Evolutionary conservation across 768 basidiomycete genomes (phyloP).

Genomic region (Butyriboletus loyo): DNA sequence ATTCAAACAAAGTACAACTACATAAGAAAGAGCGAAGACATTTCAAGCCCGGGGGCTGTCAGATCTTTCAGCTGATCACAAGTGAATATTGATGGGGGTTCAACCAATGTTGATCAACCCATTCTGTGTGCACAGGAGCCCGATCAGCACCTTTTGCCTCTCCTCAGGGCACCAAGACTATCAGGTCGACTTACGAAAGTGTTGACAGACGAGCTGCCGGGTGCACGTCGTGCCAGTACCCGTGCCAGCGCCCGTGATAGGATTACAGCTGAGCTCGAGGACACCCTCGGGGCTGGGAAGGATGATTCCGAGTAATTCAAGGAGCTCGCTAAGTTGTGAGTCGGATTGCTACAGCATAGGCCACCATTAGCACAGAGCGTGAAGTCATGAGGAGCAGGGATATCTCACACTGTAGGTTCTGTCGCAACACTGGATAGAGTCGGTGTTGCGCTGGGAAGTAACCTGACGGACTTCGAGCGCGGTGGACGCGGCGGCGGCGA

Average conservation of each 20-base stretch:
- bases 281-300: not conserved
- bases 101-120: conserved; percentile 16
- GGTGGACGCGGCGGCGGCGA: conserved; percentile 5
- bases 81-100: conserved; percentile 4
- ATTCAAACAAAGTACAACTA: too few species aligned
- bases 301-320: not conserved
- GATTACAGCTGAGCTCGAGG: conserved; percentile 1
- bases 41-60: too few species aligned
- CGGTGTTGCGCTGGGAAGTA: conserved; percentile 8
- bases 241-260: not conserved
- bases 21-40: too few species aligned
- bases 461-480: not conserved
- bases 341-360: not conserved
- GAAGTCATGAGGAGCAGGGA: too few species aligned
- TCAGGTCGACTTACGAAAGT: conserved; percentile 3
- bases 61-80: not conserved
- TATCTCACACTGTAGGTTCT: not conserved
- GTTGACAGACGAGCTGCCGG: conserved; percentile 16
- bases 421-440: conserved; percentile 10
- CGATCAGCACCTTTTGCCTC: not conserved
- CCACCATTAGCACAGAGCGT: not conserved
- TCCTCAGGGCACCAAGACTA: too few species aligned
- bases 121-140: not conserved
- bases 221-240: conserved; percentile 4
- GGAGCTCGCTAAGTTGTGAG: not conserved